Conservation (phyloP, 2,329 filamentous ascomycete species). For the Arthrobotrys pseudoclavata region DNA sequence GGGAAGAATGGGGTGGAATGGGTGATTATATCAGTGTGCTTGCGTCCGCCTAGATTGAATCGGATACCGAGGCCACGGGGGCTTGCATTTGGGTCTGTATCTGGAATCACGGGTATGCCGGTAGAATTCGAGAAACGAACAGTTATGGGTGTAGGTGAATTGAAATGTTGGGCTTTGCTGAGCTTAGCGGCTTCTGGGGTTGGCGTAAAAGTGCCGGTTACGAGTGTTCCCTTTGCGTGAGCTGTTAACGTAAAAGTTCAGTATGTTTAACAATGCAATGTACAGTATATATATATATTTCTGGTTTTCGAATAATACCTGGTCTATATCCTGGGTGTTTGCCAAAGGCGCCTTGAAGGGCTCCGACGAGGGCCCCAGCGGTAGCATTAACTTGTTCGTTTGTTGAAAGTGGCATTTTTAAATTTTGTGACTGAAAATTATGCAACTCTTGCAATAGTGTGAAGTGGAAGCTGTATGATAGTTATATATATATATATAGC, state of each 20-base stretch:
- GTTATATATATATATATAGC: not conserved
- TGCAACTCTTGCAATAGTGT: not conserved
- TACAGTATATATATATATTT: not conserved
- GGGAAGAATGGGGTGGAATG: slow-evolving; percentile 72
- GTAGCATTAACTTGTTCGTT: slow-evolving; percentile 67
- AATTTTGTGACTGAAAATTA: not conserved
- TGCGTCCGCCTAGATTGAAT: slow-evolving; percentile 68
- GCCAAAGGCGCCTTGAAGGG: slow-evolving; percentile 66
- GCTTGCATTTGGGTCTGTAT: slow-evolving; percentile 69
- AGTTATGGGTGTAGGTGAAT: slow-evolving; percentile 67
- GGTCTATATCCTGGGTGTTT: slow-evolving; percentile 67
- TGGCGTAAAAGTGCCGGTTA: slow-evolving; percentile 71
- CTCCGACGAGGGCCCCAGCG: slow-evolving; percentile 65
- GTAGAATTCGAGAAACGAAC: slow-evolving; percentile 71
- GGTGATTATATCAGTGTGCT: slow-evolving; percentile 72
- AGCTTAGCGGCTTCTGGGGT: slow-evolving; percentile 67
- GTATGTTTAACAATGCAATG: not conserved
- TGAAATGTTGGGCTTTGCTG: slow-evolving; percentile 70
- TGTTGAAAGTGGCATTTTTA: slow-evolving; percentile 68
- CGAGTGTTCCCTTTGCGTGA: slow-evolving; percentile 71
- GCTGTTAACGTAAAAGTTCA: slow-evolving; percentile 65
- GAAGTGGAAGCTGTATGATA: not conserved
- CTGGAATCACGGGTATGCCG: slow-evolving; percentile 70
- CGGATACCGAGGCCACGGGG: slow-evolving; percentile 70
- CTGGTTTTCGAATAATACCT: slow-evolving; percentile 63